These are phyloP conservation scores for Knufia fluminis DNA, from an alignment of 2,329 filamentous ascomycete species.

Conservation along the genomic window DNA sequence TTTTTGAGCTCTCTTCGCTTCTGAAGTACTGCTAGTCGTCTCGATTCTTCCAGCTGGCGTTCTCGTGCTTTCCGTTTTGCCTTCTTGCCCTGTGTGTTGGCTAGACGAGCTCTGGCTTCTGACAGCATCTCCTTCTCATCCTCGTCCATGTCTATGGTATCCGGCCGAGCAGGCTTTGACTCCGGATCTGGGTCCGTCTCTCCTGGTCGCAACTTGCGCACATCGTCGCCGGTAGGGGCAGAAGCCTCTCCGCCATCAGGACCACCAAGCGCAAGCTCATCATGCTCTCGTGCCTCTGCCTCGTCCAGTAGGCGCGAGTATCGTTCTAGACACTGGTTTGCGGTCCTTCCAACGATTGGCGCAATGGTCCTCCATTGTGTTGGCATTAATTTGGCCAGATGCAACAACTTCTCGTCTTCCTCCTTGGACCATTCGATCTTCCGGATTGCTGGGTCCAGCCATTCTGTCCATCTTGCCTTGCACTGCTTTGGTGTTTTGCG, in stretches of 20 bases:
- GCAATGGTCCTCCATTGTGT: slow-evolving; percentile 99
- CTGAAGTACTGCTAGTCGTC: slow-evolving; percentile 79
- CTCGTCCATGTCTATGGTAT: slow-evolving; percentile 96
- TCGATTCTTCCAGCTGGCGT: slow-evolving; percentile 87
- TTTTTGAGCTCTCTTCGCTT: slow-evolving; percentile 95
- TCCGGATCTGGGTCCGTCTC: slow-evolving; percentile 97
- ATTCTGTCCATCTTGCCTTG: slow-evolving; percentile 97
- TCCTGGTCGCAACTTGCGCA: slow-evolving; percentile 73
- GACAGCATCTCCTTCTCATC: slow-evolving; percentile 99
- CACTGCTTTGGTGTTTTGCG: slow-evolving; percentile 98
- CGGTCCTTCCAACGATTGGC: slow-evolving; percentile 89
- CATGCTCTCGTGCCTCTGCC: slow-evolving; percentile 77
- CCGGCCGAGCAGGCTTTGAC: slow-evolving; percentile 86
- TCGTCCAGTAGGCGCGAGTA: slow-evolving; percentile 96
- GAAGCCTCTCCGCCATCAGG: slow-evolving; percentile 77
- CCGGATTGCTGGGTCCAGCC: slow-evolving; percentile 93
- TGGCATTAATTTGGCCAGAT: slow-evolving; percentile 95
- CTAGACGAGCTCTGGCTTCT: slow-evolving; percentile 88
- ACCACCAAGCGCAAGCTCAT: slow-evolving; percentile 71
- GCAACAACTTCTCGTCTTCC: slow-evolving; percentile 93
- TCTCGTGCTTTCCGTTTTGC: slow-evolving; percentile 96
- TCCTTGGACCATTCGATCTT: slow-evolving; percentile 99
- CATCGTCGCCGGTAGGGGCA: slow-evolving; percentile 86
- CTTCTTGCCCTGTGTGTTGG: slow-evolving; percentile 98
- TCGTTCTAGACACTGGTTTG: slow-evolving; percentile 91